phyloP scores from a whole-genome alignment of 177 flowering plant genomes.

The Tripterygium wilfordii region DNA sequence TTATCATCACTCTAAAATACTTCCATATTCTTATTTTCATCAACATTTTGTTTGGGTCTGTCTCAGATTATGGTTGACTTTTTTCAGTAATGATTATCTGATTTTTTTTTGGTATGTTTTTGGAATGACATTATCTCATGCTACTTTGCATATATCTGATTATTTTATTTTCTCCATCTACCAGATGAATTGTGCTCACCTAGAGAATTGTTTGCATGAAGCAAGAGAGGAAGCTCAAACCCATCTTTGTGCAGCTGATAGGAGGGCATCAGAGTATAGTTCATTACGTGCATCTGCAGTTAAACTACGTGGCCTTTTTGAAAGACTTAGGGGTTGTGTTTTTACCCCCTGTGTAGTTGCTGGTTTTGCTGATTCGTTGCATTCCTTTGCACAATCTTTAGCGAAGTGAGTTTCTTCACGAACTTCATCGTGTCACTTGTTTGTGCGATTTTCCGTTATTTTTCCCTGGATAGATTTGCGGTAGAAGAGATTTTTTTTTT shows the following conservation, averaged over 20 bases:
- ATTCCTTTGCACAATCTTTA: conserved; percentile 74
- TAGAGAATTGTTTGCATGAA: conserved; percentile 96
- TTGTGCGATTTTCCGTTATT: no score
- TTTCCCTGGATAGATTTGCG: no score
- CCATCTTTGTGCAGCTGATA: conserved; percentile 89
- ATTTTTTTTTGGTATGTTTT: no score
- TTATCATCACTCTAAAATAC: no score
- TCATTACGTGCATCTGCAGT: conserved; percentile 86
- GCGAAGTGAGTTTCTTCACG: conserved; percentile 50
- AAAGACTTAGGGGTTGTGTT: conserved; percentile 70
- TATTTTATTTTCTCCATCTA: conserved; percentile 2
- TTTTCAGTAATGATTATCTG: no score
- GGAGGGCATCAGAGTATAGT: conserved; percentile 88
- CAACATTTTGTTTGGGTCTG: no score
- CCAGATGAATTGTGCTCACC: conserved; percentile 99
- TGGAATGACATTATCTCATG: neutral
- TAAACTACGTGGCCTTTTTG: conserved; percentile 83
- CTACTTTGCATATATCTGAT: no score
- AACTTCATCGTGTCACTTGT: neutral
- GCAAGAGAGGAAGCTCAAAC: conserved; percentile 99
- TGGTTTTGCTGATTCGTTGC: conserved; percentile 71
- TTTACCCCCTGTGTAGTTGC: conserved; percentile 54
- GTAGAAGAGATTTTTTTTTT: no score
- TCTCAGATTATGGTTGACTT: no score
- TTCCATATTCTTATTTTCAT: no score